These are phyloP conservation scores for Candida piceae DNA, from an alignment of 805 yeast species.

Conservation along the genomic window DNA sequence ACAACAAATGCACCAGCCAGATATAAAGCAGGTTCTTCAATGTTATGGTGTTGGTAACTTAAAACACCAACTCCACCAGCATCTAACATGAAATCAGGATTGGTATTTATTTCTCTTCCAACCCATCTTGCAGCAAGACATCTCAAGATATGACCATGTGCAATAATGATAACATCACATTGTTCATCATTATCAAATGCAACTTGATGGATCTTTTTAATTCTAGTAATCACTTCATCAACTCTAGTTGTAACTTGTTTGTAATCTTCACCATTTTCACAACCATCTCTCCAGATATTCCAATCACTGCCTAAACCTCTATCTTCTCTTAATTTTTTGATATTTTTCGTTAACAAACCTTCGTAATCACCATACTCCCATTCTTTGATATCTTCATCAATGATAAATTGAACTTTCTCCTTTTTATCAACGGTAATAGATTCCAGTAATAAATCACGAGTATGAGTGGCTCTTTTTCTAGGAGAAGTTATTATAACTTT, in stretches of 20 bases:
- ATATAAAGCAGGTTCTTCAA: slow-evolving; percentile 81
- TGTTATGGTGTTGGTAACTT: slow-evolving; percentile 79
- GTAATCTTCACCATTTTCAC: slow-evolving; percentile 81
- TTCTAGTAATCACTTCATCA: slow-evolving; percentile 61
- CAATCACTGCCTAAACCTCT: slow-evolving; percentile 56
- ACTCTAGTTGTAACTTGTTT: slow-evolving; percentile 64
- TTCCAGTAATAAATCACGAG: slow-evolving; percentile 60
- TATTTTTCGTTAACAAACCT: slow-evolving; percentile 68
- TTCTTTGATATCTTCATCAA: slow-evolving; percentile 73
- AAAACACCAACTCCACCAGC: slow-evolving; percentile 95
- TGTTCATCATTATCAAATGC: slow-evolving; percentile 47
- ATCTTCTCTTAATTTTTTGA: slow-evolving; percentile 50
- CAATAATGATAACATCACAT: slow-evolving; percentile 78
- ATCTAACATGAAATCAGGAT: slow-evolving; percentile 82
- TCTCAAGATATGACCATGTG: slow-evolving; percentile 91
- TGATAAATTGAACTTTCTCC: slow-evolving; percentile 38
- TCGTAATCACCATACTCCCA: slow-evolving; percentile 98
- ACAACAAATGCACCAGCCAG: slow-evolving; percentile 80
- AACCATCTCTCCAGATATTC: slow-evolving; percentile 90
- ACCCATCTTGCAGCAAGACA: slow-evolving; percentile 91
- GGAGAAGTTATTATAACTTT: slow-evolving; percentile 76
- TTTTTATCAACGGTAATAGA: slow-evolving; percentile 39
- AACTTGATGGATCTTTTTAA: slow-evolving; percentile 53
- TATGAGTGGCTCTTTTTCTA: slow-evolving; percentile 69
- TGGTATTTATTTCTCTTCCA: slow-evolving; percentile 45